Evolutionary conservation across 1,139 yeast genomes (phyloP), one percentile per base, ranked within the genome.

Genomic region (Candida sp.): DNA sequence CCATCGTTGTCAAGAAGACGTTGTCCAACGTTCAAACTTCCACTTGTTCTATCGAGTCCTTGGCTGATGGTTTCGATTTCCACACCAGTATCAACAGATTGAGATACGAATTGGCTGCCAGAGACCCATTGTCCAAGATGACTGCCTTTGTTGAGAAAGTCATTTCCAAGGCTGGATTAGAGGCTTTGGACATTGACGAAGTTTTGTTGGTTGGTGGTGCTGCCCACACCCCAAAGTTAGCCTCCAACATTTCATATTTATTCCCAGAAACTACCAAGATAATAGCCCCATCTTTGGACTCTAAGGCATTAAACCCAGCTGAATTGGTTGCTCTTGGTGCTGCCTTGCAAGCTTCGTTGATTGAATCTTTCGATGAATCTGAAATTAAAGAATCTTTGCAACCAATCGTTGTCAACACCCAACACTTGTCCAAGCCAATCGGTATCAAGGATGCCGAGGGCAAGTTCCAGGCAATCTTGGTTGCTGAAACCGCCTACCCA

Each of bases 241-340:
- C 96, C 42, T 68, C 86, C 51, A 87, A 89, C 69, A 73, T 96
- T 58, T 81, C 84, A 56, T 78, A 81, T 57, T 67, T 91, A 51
- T 93, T 94, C 84, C 93, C 96, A 56, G 96, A 90, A 69, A 69
- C 87, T 52, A 90, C 96, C 52, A 80, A 72, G 49, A 81, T 93
- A 52, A 79, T 86, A 56, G 86, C 98, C 27, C 97, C 98, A 59
- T 77, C 90, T 30, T 66, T 82, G 54, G 92, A 88, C 68, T 61
- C 89, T 57, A 89, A 89, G 72, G 92, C 96, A 51, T 67, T 88
- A 55, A 85, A 88, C 77, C 98, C 99, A 55, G 85, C 90, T 63
- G 99, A 96, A 76, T 81, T 92, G 65, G 80, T 88, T 59, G 87
- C 96, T 59, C 88, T 96, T 68, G 99, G 99, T 75, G 96, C 97